A percentile compares a stretch with the other conserved stretches of the same genome.
phyloP scores from a whole-genome alignment of 495 filamentous ascomycete species.

The Neurospora sp. region DNA sequence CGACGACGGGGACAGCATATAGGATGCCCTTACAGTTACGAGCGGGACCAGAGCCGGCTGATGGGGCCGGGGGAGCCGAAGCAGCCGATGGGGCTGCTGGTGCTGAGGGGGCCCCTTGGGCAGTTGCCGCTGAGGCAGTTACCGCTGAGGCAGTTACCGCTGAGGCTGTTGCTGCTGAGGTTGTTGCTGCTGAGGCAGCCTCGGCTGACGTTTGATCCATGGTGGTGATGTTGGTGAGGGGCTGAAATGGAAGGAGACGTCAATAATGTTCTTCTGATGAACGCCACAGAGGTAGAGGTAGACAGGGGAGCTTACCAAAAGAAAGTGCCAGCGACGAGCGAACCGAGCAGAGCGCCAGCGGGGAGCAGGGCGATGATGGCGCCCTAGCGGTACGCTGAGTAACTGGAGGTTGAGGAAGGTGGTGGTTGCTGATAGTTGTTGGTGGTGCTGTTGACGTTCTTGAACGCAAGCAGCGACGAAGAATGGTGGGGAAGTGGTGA shows the following conservation, averaged over 20 bases:
- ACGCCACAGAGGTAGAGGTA: not conserved
- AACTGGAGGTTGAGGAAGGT: not conserved
- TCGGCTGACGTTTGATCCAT: not conserved
- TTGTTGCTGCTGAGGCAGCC: not conserved
- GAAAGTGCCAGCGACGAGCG: not conserved
- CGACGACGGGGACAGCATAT: not conserved
- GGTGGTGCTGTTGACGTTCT: not conserved
- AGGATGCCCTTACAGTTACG: not conserved
- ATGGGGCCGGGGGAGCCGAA: not conserved
- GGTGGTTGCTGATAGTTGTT: not conserved
- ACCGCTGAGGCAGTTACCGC: not conserved
- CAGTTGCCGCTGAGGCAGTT: not conserved
- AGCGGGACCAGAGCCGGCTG: not conserved
- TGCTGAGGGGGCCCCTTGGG: not conserved
- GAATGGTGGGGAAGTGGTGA: not conserved
- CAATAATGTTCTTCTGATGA: not conserved
- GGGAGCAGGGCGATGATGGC: not conserved
- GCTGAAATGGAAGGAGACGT: not conserved
- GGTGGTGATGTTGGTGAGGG: not conserved
- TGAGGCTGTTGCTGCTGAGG: not conserved
- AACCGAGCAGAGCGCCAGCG: not conserved
- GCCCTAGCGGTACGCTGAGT: not conserved
- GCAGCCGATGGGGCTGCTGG: not conserved
- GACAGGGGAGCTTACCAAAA: not conserved
- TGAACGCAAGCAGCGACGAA: not conserved